phyloP scores from a whole-genome alignment of 805 yeast genomes.

The Grigorovia yakushimaensis region DNA sequence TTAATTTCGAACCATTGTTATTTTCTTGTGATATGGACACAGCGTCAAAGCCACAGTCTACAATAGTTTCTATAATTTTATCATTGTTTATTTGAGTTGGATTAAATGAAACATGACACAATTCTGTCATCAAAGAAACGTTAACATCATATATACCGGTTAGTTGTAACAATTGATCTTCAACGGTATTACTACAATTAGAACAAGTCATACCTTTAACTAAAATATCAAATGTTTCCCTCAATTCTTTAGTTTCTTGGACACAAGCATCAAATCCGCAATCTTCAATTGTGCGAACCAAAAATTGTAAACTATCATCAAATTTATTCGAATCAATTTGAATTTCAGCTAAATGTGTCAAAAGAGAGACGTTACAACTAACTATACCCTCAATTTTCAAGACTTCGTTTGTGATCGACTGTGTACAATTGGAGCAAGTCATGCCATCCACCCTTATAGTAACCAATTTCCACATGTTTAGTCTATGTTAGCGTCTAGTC shows the following conservation, averaged over 20 bases:
- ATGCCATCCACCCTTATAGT: constrained; percentile 42
- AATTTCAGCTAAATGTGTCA: constrained; percentile 40
- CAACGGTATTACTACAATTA: constrained; percentile 65
- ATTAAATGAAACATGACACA: constrained; percentile 49
- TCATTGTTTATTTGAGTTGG: constrained; percentile 24
- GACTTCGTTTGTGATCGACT: constrained; percentile 51
- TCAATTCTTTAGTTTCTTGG: not conserved
- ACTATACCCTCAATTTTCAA: constrained; percentile 40
- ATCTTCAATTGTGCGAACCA: constrained; percentile 51
- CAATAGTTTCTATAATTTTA: constrained; percentile 44
- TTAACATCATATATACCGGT: constrained; percentile 45
- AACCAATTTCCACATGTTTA: constrained; percentile 60
- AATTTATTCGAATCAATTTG: constrained; percentile 31
- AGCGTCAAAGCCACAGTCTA: constrained; percentile 70
- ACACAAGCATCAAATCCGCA: constrained; percentile 49
- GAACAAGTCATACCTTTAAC: constrained; percentile 85
- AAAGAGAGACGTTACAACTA: constrained; percentile 52
- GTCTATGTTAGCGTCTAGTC: too few relatives aligned
- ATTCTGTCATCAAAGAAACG: constrained; percentile 70
- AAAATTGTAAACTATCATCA: not conserved
- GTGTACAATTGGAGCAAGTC: constrained; percentile 87
- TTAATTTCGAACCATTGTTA: not conserved
- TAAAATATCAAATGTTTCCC: not conserved
- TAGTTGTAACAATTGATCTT: constrained; percentile 39
- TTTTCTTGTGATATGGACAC: not conserved